These are phyloP conservation scores for Trametes polyzona DNA, from an alignment of 1,284 basidiomycete species.

Conservation along the genomic window DNA sequence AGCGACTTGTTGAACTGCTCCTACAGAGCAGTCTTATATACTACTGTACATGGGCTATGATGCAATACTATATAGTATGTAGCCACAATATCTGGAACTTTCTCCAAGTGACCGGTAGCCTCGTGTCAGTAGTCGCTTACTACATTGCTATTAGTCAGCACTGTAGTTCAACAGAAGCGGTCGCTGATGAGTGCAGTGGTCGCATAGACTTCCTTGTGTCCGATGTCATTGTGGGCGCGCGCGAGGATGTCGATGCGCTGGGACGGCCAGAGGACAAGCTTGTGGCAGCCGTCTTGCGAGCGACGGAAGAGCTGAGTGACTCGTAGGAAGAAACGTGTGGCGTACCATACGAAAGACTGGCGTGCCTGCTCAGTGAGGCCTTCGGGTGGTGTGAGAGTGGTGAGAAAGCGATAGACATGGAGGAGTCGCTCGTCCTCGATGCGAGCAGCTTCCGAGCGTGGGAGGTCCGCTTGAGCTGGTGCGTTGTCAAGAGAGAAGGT, in stretches of 20 bases:
- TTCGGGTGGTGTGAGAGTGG: slow-evolving; percentile 17
- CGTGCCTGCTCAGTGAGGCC: not conserved
- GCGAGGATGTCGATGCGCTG: slow-evolving; percentile 7
- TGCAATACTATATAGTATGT: too few relatives aligned
- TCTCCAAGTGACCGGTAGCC: too few relatives aligned
- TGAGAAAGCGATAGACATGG: slow-evolving; percentile 13
- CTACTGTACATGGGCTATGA: too few relatives aligned
- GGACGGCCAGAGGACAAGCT: slow-evolving; percentile 15
- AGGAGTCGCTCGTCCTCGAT: not conserved
- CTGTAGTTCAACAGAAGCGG: slow-evolving; percentile 38
- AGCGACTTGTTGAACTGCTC: too few relatives aligned
- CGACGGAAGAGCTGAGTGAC: slow-evolving; percentile 19
- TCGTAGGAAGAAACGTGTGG: slow-evolving; percentile 13
- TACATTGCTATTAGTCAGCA: too few relatives aligned
- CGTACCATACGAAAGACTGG: not conserved
- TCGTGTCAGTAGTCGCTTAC: too few relatives aligned
- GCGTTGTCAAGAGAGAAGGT: not conserved
- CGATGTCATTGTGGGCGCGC: slow-evolving; percentile 31
- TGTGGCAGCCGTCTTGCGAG: not conserved
- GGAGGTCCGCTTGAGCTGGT: not conserved
- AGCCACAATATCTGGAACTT: too few relatives aligned
- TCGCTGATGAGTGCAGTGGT: slow-evolving; percentile 12
- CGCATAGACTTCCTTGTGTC: slow-evolving; percentile 30
- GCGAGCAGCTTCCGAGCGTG: not conserved
- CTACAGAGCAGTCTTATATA: too few relatives aligned